These are phyloP conservation scores for Aureobasidium sp. DNA, from an alignment of 2,329 filamentous ascomycete species.

Conservation along the genomic window DNA sequence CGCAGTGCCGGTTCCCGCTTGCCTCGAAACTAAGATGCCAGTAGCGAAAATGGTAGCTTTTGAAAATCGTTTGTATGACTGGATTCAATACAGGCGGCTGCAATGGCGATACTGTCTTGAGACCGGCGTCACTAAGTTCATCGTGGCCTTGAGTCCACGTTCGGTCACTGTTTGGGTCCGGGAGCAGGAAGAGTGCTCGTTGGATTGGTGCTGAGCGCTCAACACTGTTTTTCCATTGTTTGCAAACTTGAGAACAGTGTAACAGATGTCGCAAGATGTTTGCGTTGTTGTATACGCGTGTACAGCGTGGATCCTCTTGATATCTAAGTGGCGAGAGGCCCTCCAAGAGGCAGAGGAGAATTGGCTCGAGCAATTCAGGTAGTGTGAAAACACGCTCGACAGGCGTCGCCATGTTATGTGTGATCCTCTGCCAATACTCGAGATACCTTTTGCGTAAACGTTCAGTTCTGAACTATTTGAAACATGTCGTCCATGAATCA, in stretches of 20 bases:
- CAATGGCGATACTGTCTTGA: neutral
- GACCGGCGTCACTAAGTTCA: neutral
- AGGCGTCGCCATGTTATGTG: neutral
- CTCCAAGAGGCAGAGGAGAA: neutral
- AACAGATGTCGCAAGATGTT: neutral
- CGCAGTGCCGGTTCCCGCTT: neutral
- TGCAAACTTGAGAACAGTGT: neutral
- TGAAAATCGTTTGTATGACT: neutral
- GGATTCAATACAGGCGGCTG: neutral
- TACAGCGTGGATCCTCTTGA: neutral
- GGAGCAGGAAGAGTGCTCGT: neutral
- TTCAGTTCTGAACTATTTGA: neutral
- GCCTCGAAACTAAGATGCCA: neutral
- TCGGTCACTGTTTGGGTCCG: neutral
- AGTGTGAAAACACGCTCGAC: neutral
- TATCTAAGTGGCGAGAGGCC: neutral
- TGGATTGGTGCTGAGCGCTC: neutral
- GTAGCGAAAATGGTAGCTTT: neutral
- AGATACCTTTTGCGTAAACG: too few relatives aligned
- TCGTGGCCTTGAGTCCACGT: neutral
- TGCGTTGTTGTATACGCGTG: neutral
- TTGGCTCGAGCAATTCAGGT: neutral
- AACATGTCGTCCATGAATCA: neutral
- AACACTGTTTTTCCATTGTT: neutral
- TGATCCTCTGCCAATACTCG: too few relatives aligned